Percentiles rank a stretch among this genome's conserved stretches.
These are phyloP conservation scores for Ambrosia trifida DNA, from an alignment of 129 eudicot genomes.

Conservation along the genomic window DNA sequence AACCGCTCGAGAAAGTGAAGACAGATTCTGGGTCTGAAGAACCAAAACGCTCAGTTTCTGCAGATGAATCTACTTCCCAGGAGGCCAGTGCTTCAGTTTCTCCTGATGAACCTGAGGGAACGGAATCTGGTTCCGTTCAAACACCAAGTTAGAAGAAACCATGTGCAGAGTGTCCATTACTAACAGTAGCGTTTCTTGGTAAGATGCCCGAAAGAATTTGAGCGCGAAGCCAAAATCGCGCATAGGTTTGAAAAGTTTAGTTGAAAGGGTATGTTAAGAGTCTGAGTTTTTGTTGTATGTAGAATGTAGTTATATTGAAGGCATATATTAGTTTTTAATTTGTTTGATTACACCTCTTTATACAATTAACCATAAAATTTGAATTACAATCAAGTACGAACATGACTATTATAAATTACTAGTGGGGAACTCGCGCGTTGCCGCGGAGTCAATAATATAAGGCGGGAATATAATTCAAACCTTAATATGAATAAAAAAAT, in stretches of 20 bases:
- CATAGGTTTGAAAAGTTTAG: background rate
- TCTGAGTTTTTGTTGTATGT: background rate
- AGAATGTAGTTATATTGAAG: background rate
- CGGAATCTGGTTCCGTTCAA: slow-evolving; percentile 7
- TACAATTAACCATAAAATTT: too few relatives aligned
- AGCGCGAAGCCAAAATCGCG: background rate
- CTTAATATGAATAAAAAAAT: too few relatives aligned
- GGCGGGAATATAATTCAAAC: too few relatives aligned
- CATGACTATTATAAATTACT: too few relatives aligned
- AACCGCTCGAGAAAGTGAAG: slow-evolving; percentile 35
- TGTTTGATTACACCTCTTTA: too few relatives aligned
- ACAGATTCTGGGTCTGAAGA: slow-evolving; percentile 12
- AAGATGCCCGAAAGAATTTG: background rate
- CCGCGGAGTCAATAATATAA: too few relatives aligned
- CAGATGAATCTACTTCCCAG: too few relatives aligned
- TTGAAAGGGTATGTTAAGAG: slow-evolving; percentile 10
- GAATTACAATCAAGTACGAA: too few relatives aligned
- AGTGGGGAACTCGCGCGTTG: too few relatives aligned
- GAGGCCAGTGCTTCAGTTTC: background rate
- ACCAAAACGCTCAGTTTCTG: slow-evolving; percentile 5
- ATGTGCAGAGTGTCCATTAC: slow-evolving; percentile 6
- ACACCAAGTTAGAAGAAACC: slow-evolving; percentile 14
- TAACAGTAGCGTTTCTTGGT: background rate
- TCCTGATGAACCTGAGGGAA: slow-evolving; percentile 15
- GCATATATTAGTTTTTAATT: background rate